Evolutionary conservation across 306 rosid species (phyloP).

Genomic region (Begonia peltatifolia): DNA sequence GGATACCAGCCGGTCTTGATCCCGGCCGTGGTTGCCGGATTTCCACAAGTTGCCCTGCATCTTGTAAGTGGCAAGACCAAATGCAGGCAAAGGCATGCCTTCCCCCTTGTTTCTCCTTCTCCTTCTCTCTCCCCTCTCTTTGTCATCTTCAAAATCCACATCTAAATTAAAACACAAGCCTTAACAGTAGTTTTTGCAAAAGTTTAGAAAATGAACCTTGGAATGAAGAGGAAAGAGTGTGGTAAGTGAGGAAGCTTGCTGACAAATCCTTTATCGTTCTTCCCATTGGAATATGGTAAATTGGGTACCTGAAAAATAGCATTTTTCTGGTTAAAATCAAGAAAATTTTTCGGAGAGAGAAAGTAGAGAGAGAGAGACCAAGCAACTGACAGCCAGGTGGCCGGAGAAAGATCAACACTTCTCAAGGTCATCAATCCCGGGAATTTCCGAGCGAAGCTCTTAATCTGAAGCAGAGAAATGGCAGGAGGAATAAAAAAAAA

Average conservation of each 20-base stretch:
- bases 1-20: conserved; percentile 58
- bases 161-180: conserved; percentile 21
- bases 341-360: neutral
- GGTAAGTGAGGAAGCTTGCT: conserved; percentile 83
- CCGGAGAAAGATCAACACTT: conserved; percentile 95
- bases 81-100: conserved; percentile 48
- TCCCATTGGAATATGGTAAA: conserved; percentile 97
- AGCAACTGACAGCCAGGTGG: conserved; percentile 96
- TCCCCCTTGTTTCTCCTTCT: conserved; percentile 58
- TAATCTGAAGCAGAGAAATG: conserved; percentile 34
- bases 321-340: neutral
- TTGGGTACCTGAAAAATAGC: conserved; percentile 67
- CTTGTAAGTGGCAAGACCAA: conserved; percentile 89
- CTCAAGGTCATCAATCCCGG: conserved; percentile 84
- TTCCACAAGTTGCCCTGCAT: conserved; percentile 89
- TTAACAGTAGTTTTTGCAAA: neutral
- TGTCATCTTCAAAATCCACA: conserved; percentile 36
- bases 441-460: conserved; percentile 51
- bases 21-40: conserved; percentile 67
- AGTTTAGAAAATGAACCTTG: conserved; percentile 40
- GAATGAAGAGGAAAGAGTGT: conserved; percentile 93
- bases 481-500: neutral
- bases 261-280: conserved; percentile 84
- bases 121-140: conserved; percentile 18
- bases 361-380: conserved; percentile 37